Base-by-base conservation (phyloP, 257 asterid species). In the Jaltomata sinuosa region DNA sequence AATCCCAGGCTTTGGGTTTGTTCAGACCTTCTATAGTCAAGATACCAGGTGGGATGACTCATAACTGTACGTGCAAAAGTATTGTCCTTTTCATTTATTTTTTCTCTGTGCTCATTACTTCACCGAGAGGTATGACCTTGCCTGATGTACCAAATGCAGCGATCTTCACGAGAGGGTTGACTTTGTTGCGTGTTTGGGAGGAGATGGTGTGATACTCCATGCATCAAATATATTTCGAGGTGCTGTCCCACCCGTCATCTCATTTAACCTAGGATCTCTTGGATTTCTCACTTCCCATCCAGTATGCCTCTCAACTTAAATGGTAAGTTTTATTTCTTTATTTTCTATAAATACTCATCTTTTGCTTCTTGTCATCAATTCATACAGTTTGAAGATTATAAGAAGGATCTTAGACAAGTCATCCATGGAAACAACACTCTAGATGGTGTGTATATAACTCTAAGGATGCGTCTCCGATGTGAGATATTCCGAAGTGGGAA, bases 131-230 rank as follows among this genome's bases (percentile, higher is more conserved):
- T 55, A 18, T 89, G 65, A 87, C 88, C 83, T 91, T 55, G 83
- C 83, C 83, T 55, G 72, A 8, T 84, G 65, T 88, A 45, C 74
- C 85, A 67, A 69, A 61, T 90, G 89, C 91, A 95, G 99, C 83
- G 97, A 95, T 89, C 99, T 97, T 87, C 99, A 97, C 42, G 98
- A 97, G 89, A 93, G 98, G 91, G 96, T 97, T 83, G 99, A 97
- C 89, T 92, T 97, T 85, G 98, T 97, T 32, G 95, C 97, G 84
- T 97, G 99, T 91, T 92, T 97, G 93, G 99, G 99, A 76, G 99
- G 99, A 77, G 99, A 97, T 74, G 99, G 99, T 55, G 99, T 97
- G 86, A 97, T 95, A 90, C 99, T 97, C 79, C 99, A 97, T 68
- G 99, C 98, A 88, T 38, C 42, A 38, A 38, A 38, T 38, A 38